Percentiles rank a stretch among this genome's conserved stretches.
These are phyloP conservation scores for Penicillium sp. DNA, from an alignment of 2,329 filamentous ascomycete genomes.

Conservation along the genomic window DNA sequence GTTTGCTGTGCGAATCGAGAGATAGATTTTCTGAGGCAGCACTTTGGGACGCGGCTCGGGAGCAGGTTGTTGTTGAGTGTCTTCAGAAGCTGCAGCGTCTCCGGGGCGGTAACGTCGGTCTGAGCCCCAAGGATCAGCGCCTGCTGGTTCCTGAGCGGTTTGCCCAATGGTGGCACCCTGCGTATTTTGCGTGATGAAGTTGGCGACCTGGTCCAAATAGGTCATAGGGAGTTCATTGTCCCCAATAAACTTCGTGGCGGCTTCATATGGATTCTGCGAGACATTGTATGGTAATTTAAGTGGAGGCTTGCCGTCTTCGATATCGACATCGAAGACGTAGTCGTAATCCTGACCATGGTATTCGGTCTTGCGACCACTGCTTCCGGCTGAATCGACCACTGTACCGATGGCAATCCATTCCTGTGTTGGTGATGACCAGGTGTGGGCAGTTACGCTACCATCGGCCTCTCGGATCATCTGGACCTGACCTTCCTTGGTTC, in stretches of 20 bases:
- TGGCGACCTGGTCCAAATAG: slow-evolving; percentile 87
- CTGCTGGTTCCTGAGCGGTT: slow-evolving; percentile 46
- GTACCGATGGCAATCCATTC: slow-evolving; percentile 91
- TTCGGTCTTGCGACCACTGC: slow-evolving; percentile 72
- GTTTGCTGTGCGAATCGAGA: slow-evolving; percentile 74
- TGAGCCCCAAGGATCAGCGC: slow-evolving; percentile 72
- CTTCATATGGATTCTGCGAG: slow-evolving; percentile 88
- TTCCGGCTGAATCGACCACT: slow-evolving; percentile 84
- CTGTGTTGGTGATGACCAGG: slow-evolving; percentile 72
- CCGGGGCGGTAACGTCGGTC: slow-evolving; percentile 78
- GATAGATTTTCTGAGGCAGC: slow-evolving; percentile 75
- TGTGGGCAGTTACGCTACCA: slow-evolving; percentile 79
- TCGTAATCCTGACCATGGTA: slow-evolving; percentile 88
- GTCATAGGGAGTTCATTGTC: slow-evolving; percentile 83
- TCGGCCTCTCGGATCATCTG: slow-evolving; percentile 84
- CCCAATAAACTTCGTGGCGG: slow-evolving; percentile 84
- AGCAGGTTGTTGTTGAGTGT: slow-evolving; percentile 23
- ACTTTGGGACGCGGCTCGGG: slow-evolving; percentile 55
- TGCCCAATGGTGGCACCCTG: slow-evolving; percentile 80
- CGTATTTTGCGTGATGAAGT: slow-evolving; percentile 89
- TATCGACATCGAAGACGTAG: slow-evolving; percentile 94
- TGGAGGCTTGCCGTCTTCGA: slow-evolving; percentile 88
- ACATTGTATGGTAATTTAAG: slow-evolving; percentile 93
- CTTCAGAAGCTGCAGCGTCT: slow-evolving; percentile 49
- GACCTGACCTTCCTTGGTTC: slow-evolving; percentile 95